Evolutionary conservation across 805 yeast species (phyloP).

Genomic region (Cyberlindnera lachancei): DNA sequence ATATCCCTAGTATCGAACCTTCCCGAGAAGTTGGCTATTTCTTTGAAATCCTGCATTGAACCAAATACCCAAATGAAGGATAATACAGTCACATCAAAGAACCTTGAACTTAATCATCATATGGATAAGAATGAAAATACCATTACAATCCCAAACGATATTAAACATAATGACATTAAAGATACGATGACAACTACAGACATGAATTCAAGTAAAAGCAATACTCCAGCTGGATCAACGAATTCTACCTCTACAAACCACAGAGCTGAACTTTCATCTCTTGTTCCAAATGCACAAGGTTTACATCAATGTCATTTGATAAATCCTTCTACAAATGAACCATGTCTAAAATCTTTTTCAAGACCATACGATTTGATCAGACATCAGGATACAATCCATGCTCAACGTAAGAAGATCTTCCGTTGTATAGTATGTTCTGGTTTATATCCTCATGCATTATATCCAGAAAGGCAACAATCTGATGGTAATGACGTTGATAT

Average conservation of each 20-base stretch:
- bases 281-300: conserved; percentile 4
- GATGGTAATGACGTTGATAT: conserved; percentile 2
- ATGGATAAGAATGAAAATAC: not conserved
- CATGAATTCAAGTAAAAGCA: not conserved
- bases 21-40: too few species aligned
- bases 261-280: not conserved
- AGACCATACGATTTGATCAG: conserved; percentile 92
- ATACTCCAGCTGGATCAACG: not conserved
- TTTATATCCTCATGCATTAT: conserved; percentile 2
- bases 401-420: conserved; percentile 76
- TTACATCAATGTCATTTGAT: conserved; percentile 47
- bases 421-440: conserved; percentile 69
- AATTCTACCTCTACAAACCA: not conserved
- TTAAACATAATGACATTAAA: too few species aligned
- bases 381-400: conserved; percentile 95
- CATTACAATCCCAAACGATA: not conserved
- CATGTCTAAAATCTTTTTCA: conserved; percentile 76
- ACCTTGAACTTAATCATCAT: too few species aligned
- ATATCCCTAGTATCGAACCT: not conserved
- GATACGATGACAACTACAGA: not conserved
- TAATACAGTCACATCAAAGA: not conserved
- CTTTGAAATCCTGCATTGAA: too few species aligned
- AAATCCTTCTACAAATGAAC: conserved; percentile 53
- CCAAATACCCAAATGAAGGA: not conserved
- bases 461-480: conserved; percentile 1